Base-by-base conservation (phyloP, 78 protist species). In the Dictyostelium capitatum region DNA sequence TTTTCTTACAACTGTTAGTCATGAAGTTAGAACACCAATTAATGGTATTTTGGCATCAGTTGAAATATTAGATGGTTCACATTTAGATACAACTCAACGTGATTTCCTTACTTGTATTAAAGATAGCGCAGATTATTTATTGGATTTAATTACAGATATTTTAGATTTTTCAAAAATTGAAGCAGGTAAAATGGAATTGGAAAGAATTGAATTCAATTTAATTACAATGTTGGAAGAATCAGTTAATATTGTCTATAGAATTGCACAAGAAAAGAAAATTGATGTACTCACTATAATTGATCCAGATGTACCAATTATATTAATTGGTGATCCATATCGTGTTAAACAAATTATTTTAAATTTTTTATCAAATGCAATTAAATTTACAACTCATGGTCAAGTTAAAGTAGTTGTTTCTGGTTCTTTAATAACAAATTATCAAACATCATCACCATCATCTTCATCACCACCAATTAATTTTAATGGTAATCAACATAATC, bases 141-240 rank as follows among this genome's bases (percentile, higher is more conserved):
- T 87, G 32, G 92, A 87, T 77, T 50, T 87, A 11, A 87, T 87
- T 17, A 87, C 84, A 2, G 83, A 43, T 62, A 87, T 87, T 14
- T 30, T 91, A 9, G 95, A 91, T 57, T 91, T 91, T 30, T 91
- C 95, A 32, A 91, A 91, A 78, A 91, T 91, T 43, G 91, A 92
- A 48, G 91, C 96, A 23, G 91, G 91, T 23, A 74, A 74, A 48
- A 64, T 92, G 83, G 85, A 81, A 64, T 53, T 92, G 67, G 90
- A 83, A 15, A 41, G 65, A 11, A 53, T 82, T 23, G 91, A 81
- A 50, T 82, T 92, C 62, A 74, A 81, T 57, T 25, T 87, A 54
- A 48, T 87, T 3, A 87, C 83, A 74, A 77, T 87, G 82, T 65
- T 92, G 37, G 87, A 87, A 48, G 91, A 81, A 23, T 62, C 79